These are phyloP conservation scores for Rhinocladiella similis DNA, from an alignment of 2,329 filamentous ascomycete genomes.

Conservation along the genomic window DNA sequence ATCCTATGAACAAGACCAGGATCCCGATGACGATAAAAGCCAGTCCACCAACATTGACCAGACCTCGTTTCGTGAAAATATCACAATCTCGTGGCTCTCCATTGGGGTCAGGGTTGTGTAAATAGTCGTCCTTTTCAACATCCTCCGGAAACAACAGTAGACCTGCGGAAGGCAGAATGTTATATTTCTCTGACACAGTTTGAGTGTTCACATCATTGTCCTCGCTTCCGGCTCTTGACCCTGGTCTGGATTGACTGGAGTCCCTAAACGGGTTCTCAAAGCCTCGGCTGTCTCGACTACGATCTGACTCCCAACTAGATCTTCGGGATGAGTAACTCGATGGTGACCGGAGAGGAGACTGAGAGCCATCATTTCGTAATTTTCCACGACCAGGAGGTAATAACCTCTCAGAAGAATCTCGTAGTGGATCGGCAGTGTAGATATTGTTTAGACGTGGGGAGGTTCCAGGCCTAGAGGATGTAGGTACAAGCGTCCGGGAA, in stretches of 20 bases:
- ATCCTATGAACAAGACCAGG: conserved; percentile 66
- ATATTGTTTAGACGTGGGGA: conserved; percentile 27
- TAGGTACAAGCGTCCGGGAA: conserved; percentile 23
- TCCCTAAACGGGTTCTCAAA: conserved; percentile 61
- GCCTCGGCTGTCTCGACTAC: conserved; percentile 53
- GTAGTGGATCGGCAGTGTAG: conserved; percentile 24
- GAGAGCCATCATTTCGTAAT: conserved; percentile 51
- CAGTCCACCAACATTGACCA: conserved; percentile 65
- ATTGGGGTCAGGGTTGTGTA: conserved; percentile 69
- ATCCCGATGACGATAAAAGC: conserved; percentile 60
- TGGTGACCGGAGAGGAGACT: conserved; percentile 44
- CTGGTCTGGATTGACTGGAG: conserved; percentile 55
- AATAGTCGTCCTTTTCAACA: conserved; percentile 70
- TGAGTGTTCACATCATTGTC: conserved; percentile 68
- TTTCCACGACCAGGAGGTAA: conserved; percentile 29
- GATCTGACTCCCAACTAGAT: conserved; percentile 66
- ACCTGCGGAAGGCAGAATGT: conserved; percentile 67
- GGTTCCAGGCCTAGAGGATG: conserved; percentile 13
- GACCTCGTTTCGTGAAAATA: conserved; percentile 63
- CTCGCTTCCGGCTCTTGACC: conserved; percentile 58
- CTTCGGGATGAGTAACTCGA: conserved; percentile 59
- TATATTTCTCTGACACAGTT: conserved; percentile 72
- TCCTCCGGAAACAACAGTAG: conserved; percentile 69
- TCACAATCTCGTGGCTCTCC: conserved; percentile 64
- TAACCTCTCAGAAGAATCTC: conserved; percentile 26